Base-by-base conservation (phyloP, 805 yeast genomes). In the Saccharomycopsis javanensis region DNA sequence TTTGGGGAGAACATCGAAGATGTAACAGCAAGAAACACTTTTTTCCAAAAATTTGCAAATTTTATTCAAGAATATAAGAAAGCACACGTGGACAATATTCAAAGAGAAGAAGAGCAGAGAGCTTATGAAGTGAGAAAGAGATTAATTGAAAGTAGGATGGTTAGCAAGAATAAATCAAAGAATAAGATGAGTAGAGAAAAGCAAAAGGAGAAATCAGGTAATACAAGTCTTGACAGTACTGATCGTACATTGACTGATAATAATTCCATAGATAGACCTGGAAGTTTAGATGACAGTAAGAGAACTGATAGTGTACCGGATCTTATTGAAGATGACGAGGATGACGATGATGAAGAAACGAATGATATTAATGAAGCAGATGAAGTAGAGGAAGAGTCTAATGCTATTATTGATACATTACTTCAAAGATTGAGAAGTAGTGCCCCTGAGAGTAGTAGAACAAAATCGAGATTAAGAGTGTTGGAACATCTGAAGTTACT, bases 371-470 rank as follows among this genome's bases (percentile, higher is more conserved):
- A 55, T 4, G 53, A 46, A 20, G 57, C 31, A 16, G 45, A 28
- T 15, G 56, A 55, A 30, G 56, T 48, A 4, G 58, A 55, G 45
- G 20, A 33, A 6, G 56, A 33, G 6, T 53, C 57, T 15, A 30
- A 48, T 15, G 53, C 58, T 2, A 60, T 89, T 46, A 89, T 94
- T 86, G 99, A 94, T 68, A 80, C 85, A 35, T 74, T 94, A 53
- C 76, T 94, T 58, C 96, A 90, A 68, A 88, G 86, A 66, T 78
- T 94, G 65, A 85, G 90, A 66, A 90, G 82, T 60, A 82, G 88
- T 5, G 94, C 90, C 61, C 81, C 94, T 1, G 74, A 88, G 1
- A 79, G 89, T 2, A 92, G 96, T 0, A 76, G 96, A 64, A 81
- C 96, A 92, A 1, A 74, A 83, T 85, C 88, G 57, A 79, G 58